These are phyloP conservation scores for Mucor saturninus DNA, from an alignment of 371 early-diverging fungal species.

Conservation along the genomic window DNA sequence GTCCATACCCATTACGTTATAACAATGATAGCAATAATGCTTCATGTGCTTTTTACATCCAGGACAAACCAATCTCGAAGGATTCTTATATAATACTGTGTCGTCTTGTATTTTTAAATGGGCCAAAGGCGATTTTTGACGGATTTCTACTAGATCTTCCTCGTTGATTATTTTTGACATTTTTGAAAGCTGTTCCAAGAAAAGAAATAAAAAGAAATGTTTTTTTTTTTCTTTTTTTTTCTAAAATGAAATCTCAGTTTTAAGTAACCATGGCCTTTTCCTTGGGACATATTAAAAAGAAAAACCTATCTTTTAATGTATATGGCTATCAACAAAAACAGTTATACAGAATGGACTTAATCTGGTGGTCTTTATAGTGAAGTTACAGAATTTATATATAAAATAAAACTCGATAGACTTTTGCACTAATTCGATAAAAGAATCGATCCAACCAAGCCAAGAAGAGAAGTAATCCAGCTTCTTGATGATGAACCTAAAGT, in stretches of 20 bases:
- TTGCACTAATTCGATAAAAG: background rate
- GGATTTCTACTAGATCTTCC: slow-evolving; percentile 16
- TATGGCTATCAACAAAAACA: no score
- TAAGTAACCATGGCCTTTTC: no score
- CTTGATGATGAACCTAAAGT: slow-evolving; percentile 1
- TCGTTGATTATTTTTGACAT: slow-evolving; percentile 14
- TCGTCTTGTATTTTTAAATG: slow-evolving; percentile 53
- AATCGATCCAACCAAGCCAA: slow-evolving; percentile 51
- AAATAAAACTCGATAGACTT: no score
- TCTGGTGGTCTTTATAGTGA: no score
- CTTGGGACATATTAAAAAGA: background rate
- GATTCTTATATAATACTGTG: slow-evolving; percentile 33
- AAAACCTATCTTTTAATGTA: no score
- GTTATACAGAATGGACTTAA: no score
- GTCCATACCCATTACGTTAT: slow-evolving; percentile 55
- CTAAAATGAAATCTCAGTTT: no score
- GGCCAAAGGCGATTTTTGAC: slow-evolving; percentile 36
- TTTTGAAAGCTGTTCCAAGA: background rate
- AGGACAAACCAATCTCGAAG: slow-evolving; percentile 54
- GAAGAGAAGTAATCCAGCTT: slow-evolving; percentile 18
- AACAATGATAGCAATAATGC: slow-evolving; percentile 80
- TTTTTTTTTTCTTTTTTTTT: background rate
- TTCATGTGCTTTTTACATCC: slow-evolving; percentile 67
- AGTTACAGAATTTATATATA: no score
- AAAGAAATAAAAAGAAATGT: background rate